Evolutionary conservation across 1,139 yeast genomes (phyloP).

Genomic region (Trichomonascaceae sp.): DNA sequence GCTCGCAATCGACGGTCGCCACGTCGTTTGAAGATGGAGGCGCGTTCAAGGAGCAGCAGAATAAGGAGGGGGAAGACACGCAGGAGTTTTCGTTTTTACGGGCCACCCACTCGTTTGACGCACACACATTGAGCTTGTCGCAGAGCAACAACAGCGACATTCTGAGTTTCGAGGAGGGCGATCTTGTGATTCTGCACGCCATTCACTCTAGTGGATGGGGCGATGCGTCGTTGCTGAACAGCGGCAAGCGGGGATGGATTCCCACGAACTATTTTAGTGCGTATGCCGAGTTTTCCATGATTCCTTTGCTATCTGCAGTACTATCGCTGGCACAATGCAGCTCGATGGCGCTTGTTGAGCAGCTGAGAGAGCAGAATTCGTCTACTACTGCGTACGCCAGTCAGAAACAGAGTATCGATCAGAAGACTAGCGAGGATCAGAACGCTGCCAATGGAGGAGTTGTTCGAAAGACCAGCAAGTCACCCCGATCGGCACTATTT

Average conservation of each 20-base stretch:
- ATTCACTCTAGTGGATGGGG: slow-evolving; percentile 97
- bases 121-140: slow-evolving; percentile 46
- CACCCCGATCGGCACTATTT: background rate
- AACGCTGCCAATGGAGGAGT: background rate
- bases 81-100: slow-evolving; percentile 28
- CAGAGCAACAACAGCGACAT: slow-evolving; percentile 7
- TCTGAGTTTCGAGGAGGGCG: slow-evolving; percentile 69
- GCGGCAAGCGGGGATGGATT: slow-evolving; percentile 85
- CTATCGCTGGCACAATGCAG: slow-evolving; percentile 25
- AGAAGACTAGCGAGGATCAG: background rate
- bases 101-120: slow-evolving; percentile 75
- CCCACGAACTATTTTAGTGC: slow-evolving; percentile 75
- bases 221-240: slow-evolving; percentile 68
- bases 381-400: background rate
- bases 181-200: slow-evolving; percentile 75
- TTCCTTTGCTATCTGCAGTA: slow-evolving; percentile 52
- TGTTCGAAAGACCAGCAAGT: background rate
- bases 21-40: too few relatives aligned
- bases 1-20: too few relatives aligned
- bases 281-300: slow-evolving; percentile 38
- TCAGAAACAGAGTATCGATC: too few relatives aligned
- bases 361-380: too few relatives aligned
- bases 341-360: background rate
- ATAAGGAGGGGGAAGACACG: too few relatives aligned
- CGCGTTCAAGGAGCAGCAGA: too few relatives aligned